Evolutionary conservation across 148 eudicot genomes (phyloP).

Genomic region (Salicornia ramosissima): DNA sequence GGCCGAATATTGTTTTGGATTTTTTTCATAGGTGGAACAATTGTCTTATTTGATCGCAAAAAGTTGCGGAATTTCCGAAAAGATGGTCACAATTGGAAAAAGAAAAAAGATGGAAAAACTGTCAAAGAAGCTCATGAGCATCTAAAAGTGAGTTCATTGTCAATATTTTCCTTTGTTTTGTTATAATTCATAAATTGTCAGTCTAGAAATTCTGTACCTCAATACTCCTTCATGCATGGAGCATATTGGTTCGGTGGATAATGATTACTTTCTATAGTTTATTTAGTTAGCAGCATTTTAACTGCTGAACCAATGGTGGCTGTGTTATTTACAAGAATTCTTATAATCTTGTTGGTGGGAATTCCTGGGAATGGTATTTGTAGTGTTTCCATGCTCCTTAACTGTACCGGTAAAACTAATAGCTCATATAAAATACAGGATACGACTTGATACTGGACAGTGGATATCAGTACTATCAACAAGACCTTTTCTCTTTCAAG

Average conservation of each 20-base stretch:
- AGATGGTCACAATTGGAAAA: constrained; percentile 96
- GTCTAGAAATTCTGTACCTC: background rate
- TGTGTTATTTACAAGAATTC: background rate
- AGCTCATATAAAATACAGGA: background rate
- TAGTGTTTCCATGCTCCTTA: too few relatives aligned
- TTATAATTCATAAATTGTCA: background rate
- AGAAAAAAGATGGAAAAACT: constrained; percentile 90
- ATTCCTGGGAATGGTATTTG: background rate
- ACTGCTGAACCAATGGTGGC: background rate
- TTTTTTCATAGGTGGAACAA: constrained; percentile 58
- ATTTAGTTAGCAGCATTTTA: background rate
- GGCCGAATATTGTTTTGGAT: constrained; percentile 3
- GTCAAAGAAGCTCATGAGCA: constrained; percentile 98
- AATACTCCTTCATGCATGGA: background rate
- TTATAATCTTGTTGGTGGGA: background rate
- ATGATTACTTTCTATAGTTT: background rate
- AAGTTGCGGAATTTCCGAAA: constrained; percentile 85
- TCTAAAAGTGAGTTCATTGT: constrained; percentile 55
- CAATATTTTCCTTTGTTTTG: background rate
- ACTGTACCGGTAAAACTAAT: too few relatives aligned
- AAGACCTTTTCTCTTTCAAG: background rate
- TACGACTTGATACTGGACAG: background rate
- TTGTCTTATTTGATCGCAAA: constrained; percentile 87
- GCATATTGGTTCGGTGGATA: background rate
- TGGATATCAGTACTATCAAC: background rate